phyloP scores from a whole-genome alignment of 306 rosid species.

The Vigna mungo region DNA sequence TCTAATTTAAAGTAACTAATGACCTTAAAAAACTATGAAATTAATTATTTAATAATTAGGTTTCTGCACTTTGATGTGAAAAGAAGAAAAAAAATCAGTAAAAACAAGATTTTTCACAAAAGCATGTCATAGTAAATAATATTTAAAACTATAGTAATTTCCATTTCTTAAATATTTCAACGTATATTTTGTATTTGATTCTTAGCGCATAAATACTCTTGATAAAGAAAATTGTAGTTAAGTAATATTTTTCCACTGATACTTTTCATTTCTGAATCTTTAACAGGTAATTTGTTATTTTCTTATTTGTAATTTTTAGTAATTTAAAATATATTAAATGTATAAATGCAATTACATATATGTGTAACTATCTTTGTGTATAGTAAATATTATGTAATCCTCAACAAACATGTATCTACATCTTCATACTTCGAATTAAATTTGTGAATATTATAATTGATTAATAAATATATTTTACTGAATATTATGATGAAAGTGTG shows the following conservation, averaged over 20 bases:
- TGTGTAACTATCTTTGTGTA: not conserved
- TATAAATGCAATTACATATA: no score
- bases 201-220: no score
- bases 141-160: no score
- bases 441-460: not conserved
- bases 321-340: not conserved
- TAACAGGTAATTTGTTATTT: not conserved
- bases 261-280: not conserved
- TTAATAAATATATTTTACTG: no score
- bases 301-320: not conserved
- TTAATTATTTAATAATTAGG: no score
- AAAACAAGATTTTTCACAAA: no score
- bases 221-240: not conserved
- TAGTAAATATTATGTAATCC: not conserved
- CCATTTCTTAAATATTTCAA: no score
- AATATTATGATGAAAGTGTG: not conserved
- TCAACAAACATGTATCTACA: not conserved
- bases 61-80: no score
- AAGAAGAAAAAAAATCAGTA: no score
- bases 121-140: no score
- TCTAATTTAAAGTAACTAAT: no score
- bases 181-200: no score
- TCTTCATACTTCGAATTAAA: not conserved
- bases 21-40: not conserved
- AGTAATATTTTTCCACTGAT: not conserved